Evolutionary conservation across 2,329 filamentous ascomycete genomes (phyloP).

Genomic region (Aspergillus latus): DNA sequence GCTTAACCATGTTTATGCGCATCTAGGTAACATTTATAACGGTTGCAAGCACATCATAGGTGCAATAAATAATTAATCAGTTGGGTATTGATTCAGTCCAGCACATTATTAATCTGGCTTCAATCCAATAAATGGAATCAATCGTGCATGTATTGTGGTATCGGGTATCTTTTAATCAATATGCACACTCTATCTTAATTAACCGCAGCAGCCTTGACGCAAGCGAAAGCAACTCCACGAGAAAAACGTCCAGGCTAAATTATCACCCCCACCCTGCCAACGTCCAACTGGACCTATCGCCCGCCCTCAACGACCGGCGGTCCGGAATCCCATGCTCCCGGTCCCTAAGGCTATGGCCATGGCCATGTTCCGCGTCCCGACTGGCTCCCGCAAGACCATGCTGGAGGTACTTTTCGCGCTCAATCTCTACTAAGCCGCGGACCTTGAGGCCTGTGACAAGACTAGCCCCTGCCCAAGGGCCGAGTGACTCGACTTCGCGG

Average conservation of each 20-base stretch:
- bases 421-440: constrained; percentile 62
- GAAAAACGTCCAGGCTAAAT: too few relatives aligned
- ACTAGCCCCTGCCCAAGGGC: constrained; percentile 65
- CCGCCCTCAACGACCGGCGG: constrained; percentile 41
- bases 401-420: constrained; percentile 61
- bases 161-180: constrained; percentile 7
- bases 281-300: constrained; percentile 52
- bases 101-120: background rate
- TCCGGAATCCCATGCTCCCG: constrained; percentile 27
- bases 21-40: background rate
- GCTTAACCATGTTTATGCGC: constrained; percentile 27
- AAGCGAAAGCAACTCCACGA: too few relatives aligned
- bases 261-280: constrained; percentile 47
- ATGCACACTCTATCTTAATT: background rate
- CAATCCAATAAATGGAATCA: background rate
- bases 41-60: too few relatives aligned
- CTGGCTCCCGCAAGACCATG: constrained; percentile 49
- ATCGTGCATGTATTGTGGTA: background rate
- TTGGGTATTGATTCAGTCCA: background rate
- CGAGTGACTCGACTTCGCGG: constrained; percentile 61
- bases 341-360: background rate
- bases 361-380: constrained; percentile 40
- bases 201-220: background rate
- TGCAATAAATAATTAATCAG: constrained; percentile 1
- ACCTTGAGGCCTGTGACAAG: constrained; percentile 60